Base-by-base conservation (phyloP, 2,329 filamentous ascomycete genomes). In the Westerdykella sp. region DNA sequence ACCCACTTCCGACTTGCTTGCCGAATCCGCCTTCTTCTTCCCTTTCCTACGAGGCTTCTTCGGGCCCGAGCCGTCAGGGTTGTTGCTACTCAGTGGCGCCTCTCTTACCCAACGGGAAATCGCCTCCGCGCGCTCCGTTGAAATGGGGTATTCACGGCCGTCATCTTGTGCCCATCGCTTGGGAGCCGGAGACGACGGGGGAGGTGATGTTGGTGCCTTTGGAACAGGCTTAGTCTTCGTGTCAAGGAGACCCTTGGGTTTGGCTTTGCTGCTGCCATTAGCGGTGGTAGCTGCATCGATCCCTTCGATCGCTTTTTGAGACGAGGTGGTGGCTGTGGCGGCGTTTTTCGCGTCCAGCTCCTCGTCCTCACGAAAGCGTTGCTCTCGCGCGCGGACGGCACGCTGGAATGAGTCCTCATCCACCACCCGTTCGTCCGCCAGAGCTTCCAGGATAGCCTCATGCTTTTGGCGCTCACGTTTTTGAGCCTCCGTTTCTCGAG, bases 31-130 rank as follows among this genome's bases (percentile, higher is more conserved):
- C 36, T 51, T 59, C 41, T 51, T 53, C 41, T 57, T 65, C 32
- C 47, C 45, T 42, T 49, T 57, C 10, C 55, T 51, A 37, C 55
- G 55, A 48, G 54, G 59, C 49, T 65, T 69, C 56, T 61, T 69
- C 47, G 60, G 62, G 35, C 55, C 62, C 1, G 44, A 45, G 1
- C 54, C 53, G 25, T 68, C 67, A 37, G 67, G 59, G 1, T 59
- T 46, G 13, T 5, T 35, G 32, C 32, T 14, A 5, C 50, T 56
- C 10, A 66, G 44, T n/a, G 72, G 72, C 25, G 70, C 69, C 47
- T 75, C 73, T 22, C 67, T 55, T 13, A 91, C 77, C 86, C 87
- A 93, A 34, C 78, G 69, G 1, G 81, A 77, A 45, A 91, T 79
- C 14, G 78, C 77, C 38, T 80, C 75, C 0, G 85, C 85, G 16